These are phyloP conservation scores for Ophiocordyceps australis DNA, from an alignment of 2,329 filamentous ascomycete species.

Conservation along the genomic window DNA sequence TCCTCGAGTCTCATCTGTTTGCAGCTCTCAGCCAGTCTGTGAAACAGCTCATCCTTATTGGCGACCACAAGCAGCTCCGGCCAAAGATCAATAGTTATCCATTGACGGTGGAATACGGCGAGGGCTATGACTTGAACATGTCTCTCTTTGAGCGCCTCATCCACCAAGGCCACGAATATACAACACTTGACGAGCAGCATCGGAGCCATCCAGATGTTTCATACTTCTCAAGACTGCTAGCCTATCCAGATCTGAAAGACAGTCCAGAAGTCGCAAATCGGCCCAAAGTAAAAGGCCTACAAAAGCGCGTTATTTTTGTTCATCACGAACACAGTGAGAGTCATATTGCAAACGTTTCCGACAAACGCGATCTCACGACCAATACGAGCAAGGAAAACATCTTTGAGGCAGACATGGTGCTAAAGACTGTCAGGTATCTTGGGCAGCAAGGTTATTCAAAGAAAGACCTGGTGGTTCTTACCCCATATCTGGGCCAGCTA, in stretches of 20 bases:
- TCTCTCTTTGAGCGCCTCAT: conserved; percentile 56
- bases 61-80: conserved; percentile 55
- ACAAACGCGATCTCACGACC: conserved; percentile 28
- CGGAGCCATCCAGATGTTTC: conserved; percentile 55
- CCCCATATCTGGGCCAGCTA: conserved; percentile 56
- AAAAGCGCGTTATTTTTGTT: conserved; percentile 44
- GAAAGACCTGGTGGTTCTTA: conserved; percentile 47
- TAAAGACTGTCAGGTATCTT: conserved; percentile 47
- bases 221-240: conserved; percentile 31
- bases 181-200: conserved; percentile 41
- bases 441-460: conserved; percentile 54
- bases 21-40: conserved; percentile 35
- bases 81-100: conserved; percentile 46
- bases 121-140: conserved; percentile 47
- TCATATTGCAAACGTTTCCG: conserved; percentile 19
- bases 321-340: conserved; percentile 40
- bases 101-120: conserved; percentile 42
- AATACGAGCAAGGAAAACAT: conserved; percentile 38
- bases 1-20: conserved; percentile 46
- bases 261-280: conserved; percentile 27
- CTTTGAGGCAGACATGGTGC: conserved; percentile 48
- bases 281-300: conserved; percentile 33
- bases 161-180: conserved; percentile 29
- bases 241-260: conserved; percentile 44
- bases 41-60: conserved; percentile 51